Evolutionary conservation across 495 filamentous ascomycete species (phyloP).

Genomic region (Acidiella bohemica): DNA sequence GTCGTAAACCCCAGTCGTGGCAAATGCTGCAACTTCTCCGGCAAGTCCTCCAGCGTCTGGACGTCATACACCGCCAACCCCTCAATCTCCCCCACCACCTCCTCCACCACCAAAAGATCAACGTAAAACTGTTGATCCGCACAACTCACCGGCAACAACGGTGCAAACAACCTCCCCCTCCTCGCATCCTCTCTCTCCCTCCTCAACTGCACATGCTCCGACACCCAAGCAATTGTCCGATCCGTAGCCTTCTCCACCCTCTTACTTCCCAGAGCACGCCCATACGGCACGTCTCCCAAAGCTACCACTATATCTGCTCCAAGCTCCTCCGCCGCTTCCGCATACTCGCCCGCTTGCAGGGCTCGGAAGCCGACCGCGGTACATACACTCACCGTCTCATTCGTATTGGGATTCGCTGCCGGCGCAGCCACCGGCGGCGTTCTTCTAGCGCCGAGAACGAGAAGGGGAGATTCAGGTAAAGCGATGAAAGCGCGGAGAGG

Average conservation of each 20-base stretch:
- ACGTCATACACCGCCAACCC: conserved; percentile 76
- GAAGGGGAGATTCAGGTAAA: conserved; percentile 39
- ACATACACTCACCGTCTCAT: conserved; percentile 56
- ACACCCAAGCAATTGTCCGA: conserved; percentile 61
- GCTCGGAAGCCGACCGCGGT: conserved; percentile 72
- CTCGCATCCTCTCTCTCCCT: conserved; percentile 15
- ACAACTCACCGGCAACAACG: conserved; percentile 13
- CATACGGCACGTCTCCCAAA: conserved; percentile 59
- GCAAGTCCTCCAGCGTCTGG: conserved; percentile 51
- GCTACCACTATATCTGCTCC: conserved; percentile 70
- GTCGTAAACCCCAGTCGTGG: conserved; percentile 61
- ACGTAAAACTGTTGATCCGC: conserved; percentile 16
- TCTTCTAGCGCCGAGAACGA: conserved; percentile 68
- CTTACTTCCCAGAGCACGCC: conserved; percentile 47
- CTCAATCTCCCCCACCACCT: conserved; percentile 31
- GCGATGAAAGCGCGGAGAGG: conserved; percentile 62
- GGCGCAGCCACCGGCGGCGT: conserved; percentile 62
- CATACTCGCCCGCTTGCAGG: conserved; percentile 54
- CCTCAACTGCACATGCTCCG: conserved; percentile 36
- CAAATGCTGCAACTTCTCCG: conserved; percentile 41
- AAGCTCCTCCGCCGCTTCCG: conserved; percentile 44
- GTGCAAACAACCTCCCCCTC: conserved; percentile 13
- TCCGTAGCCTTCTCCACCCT: conserved; percentile 72
- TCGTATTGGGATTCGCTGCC: conserved; percentile 56
- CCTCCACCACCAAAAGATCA: conserved; percentile 1